Evolutionary conservation across 1,284 basidiomycete genomes (phyloP).

Genomic region (Exsudoporus floridanus): DNA sequence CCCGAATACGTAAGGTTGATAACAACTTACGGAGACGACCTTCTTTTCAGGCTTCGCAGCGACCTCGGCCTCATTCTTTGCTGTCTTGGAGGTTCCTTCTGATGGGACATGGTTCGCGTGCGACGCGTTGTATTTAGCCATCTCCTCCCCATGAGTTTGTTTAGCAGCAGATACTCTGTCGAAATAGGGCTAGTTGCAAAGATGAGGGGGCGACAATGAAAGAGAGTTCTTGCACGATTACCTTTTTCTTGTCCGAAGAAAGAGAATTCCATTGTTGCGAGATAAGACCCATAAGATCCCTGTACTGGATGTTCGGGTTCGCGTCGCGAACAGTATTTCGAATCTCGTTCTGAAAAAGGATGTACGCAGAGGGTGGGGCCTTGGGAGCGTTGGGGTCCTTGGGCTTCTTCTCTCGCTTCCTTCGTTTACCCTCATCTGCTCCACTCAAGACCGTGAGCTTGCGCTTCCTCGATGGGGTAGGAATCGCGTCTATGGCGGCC

Average conservation of each 20-base stretch:
- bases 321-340: conserved; percentile 69
- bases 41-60: conserved; percentile 28
- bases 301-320: conserved; percentile 66
- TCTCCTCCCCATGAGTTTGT: conserved; percentile 47
- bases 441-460: conserved; percentile 47
- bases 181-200: conserved; percentile 25
- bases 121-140: conserved; percentile 53
- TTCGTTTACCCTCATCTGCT: conserved; percentile 46
- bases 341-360: conserved; percentile 93
- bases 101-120: conserved; percentile 45
- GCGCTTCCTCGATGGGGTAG: conserved; percentile 48
- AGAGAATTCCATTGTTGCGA: conserved; percentile 75
- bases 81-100: conserved; percentile 30
- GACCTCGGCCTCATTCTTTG: conserved; percentile 21
- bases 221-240: conserved; percentile 35
- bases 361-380: conserved; percentile 90
- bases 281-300: conserved; percentile 73
- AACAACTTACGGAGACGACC: conserved; percentile 14
- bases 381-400: conserved; percentile 95
- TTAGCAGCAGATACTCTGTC: conserved; percentile 42
- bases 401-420: conserved; percentile 52
- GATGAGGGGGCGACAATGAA: conserved; percentile 11
- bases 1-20: conserved; percentile 7
- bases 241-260: conserved; percentile 69
- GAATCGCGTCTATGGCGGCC: conserved; percentile 33